Conservation (phyloP, 306 rosid genomes). For the Clitoria ternatea region DNA sequence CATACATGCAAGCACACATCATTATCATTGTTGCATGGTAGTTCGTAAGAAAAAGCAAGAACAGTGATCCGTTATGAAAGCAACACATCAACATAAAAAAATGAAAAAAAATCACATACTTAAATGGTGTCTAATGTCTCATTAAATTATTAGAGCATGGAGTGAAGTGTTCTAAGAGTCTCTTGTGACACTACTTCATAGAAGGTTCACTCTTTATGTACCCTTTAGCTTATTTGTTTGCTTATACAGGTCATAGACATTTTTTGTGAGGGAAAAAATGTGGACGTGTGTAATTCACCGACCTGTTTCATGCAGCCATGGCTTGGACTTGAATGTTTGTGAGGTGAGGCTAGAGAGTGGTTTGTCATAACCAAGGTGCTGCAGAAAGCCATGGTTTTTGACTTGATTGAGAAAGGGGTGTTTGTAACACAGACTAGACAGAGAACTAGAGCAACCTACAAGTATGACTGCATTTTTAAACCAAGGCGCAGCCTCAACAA, state of each 20-base stretch:
- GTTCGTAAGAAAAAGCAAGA: background rate
- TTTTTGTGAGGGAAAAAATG: background rate
- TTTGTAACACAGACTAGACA: constrained; percentile 3
- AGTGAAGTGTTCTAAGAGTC: background rate
- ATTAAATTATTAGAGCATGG: background rate
- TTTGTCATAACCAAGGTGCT: constrained; percentile 32
- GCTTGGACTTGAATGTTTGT: constrained; percentile 14
- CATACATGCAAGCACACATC: background rate
- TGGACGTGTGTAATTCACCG: background rate
- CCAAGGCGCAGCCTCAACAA: background rate
- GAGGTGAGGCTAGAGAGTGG: constrained; percentile 27
- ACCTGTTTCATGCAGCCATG: constrained; percentile 43
- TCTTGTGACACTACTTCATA: background rate
- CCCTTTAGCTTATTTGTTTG: background rate
- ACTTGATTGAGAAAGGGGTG: background rate
- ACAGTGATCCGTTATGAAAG: background rate
- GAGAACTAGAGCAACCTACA: background rate
- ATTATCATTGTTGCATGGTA: constrained; percentile 7
- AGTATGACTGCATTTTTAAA: background rate
- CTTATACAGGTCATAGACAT: background rate
- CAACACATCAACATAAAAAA: background rate
- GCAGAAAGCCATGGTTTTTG: constrained; percentile 48
- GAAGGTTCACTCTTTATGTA: background rate
- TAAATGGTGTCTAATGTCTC: background rate
- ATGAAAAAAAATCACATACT: background rate